Evolutionary conservation across 2,329 filamentous ascomycete genomes (phyloP).

Genomic region (Colletotrichum melonis): DNA sequence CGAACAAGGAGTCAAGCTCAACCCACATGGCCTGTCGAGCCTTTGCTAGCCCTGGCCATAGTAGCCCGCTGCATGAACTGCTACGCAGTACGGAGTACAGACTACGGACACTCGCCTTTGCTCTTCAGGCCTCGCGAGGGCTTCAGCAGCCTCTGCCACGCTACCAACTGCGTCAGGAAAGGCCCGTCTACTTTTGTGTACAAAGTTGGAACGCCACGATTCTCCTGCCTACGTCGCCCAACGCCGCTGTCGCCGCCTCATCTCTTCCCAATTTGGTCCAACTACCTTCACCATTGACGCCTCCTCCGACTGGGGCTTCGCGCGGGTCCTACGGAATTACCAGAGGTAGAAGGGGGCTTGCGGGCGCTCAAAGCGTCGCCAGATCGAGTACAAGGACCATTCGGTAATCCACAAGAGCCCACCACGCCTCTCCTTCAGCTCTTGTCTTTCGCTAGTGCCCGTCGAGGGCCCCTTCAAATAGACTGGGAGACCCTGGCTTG

Average conservation of each 20-base stretch:
- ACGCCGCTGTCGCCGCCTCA: not conserved
- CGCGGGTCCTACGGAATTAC: conserved; percentile 28
- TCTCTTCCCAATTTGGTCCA: conserved; percentile 1
- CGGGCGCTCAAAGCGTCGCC: conserved; percentile 20
- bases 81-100: not conserved
- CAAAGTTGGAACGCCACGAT: conserved; percentile 24
- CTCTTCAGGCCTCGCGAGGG: not conserved
- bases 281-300: conserved; percentile 28
- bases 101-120: not conserved
- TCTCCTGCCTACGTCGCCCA: conserved; percentile 3
- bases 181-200: conserved; percentile 2
- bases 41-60: conserved; percentile 26
- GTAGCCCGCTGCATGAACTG: conserved; percentile 21
- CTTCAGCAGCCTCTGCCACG: not conserved
- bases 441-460: conserved; percentile 15
- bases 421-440: conserved; percentile 22
- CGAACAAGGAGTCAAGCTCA: conserved; percentile 30
- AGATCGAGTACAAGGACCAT: conserved; percentile 25
- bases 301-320: conserved; percentile 14
- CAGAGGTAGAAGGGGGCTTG: conserved; percentile 26
- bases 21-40: conserved; percentile 35
- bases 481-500: conserved; percentile 24
- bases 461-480: conserved; percentile 24
- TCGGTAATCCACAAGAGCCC: conserved; percentile 15
- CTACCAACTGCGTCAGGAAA: conserved; percentile 23